Conservation (phyloP, 1,284 basidiomycete genomes). For the Singerocomus inundabilis region DNA sequence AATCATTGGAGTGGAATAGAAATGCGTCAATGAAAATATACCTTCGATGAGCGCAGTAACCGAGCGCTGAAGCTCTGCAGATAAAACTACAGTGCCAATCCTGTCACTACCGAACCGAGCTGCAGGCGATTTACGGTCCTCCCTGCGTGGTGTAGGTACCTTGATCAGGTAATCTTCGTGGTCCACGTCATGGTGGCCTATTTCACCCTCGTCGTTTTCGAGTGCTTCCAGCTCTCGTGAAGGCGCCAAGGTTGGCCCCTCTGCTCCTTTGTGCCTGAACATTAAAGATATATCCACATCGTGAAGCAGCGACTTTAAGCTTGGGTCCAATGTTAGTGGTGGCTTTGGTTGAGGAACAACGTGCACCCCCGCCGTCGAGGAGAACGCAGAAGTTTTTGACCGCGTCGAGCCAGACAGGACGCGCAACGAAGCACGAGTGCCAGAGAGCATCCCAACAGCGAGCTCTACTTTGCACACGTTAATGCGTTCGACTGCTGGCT, state of each 20-base stretch:
- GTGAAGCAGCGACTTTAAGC: constrained; percentile 54
- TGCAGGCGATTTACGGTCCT: constrained; percentile 74
- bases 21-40: constrained; percentile 31
- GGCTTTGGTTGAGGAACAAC: constrained; percentile 38
- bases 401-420: constrained; percentile 23
- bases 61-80: constrained; percentile 63
- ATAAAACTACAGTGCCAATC: constrained; percentile 68
- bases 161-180: constrained; percentile 27
- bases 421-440: constrained; percentile 24
- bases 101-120: constrained; percentile 73
- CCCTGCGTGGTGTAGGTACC: constrained; percentile 36
- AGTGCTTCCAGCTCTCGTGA: constrained; percentile 56
- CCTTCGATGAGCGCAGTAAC: constrained; percentile 60
- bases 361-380: constrained; percentile 18
- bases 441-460: constrained; percentile 21
- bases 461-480: neutral
- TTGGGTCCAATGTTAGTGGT: constrained; percentile 62
- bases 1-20: constrained; percentile 4
- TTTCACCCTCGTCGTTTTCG: constrained; percentile 30
- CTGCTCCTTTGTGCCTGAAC: constrained; percentile 35
- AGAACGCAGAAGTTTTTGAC: constrained; percentile 15
- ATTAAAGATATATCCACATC: constrained; percentile 66
- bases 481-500: constrained; percentile 1
- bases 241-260: constrained; percentile 9
- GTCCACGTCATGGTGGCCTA: constrained; percentile 29